Evolutionary conservation across 2,329 filamentous ascomycete species (phyloP).

Genomic region (Fusarium cyanostomum): DNA sequence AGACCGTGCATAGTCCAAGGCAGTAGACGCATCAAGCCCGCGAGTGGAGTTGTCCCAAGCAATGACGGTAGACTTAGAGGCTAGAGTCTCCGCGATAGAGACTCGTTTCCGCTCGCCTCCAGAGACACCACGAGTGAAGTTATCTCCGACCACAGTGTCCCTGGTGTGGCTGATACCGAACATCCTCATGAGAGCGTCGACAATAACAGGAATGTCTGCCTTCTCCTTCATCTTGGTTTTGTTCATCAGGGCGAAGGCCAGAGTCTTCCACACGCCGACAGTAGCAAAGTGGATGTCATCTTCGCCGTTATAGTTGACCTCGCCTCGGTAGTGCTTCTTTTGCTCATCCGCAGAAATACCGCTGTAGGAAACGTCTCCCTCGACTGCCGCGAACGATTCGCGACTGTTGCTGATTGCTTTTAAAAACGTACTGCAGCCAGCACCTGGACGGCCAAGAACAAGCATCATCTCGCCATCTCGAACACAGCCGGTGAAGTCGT

Average conservation of each 20-base stretch:
- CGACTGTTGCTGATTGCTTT: constrained; percentile 79
- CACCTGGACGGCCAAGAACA: constrained; percentile 73
- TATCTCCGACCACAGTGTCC: constrained; percentile 79
- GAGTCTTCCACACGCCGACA: constrained; percentile 80
- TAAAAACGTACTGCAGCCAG: constrained; percentile 80
- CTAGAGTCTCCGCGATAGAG: constrained; percentile 79
- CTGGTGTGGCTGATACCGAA: constrained; percentile 82
- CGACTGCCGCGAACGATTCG: constrained; percentile 70
- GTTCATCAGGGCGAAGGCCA: constrained; percentile 78
- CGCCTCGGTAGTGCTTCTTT: constrained; percentile 74
- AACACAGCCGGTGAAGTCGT: constrained; percentile 49
- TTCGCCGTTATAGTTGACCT: constrained; percentile 82
- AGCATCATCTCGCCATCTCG: constrained; percentile 52
- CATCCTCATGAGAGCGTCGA: constrained; percentile 76
- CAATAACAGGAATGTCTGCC: constrained; percentile 72
- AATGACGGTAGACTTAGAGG: constrained; percentile 76
- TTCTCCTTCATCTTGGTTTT: constrained; percentile 76
- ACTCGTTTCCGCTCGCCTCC: constrained; percentile 85
- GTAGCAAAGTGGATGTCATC: constrained; percentile 79
- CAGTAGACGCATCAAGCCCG: constrained; percentile 82
- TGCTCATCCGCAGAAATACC: constrained; percentile 75
- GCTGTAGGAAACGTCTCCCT: constrained; percentile 76
- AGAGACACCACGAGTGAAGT: constrained; percentile 75
- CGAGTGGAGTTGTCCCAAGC: constrained; percentile 85
- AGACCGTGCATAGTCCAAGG: constrained; percentile 78